These are phyloP conservation scores for Rossbeevera mucosa DNA, from an alignment of 768 basidiomycete genomes.

Conservation along the genomic window DNA sequence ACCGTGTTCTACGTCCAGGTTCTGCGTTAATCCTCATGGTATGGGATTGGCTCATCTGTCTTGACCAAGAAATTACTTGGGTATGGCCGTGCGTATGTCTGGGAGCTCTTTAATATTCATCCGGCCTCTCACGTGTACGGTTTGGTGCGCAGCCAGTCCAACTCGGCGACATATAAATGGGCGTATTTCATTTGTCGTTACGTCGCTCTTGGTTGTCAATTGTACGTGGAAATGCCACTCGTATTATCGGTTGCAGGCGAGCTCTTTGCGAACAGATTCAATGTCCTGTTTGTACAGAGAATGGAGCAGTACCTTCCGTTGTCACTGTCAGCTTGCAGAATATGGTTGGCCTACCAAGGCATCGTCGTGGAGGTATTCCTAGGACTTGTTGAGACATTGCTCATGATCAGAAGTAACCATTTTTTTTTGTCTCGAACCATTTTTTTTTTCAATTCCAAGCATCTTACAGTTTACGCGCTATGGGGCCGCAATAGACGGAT, in stretches of 20 bases:
- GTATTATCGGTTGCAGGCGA: not conserved
- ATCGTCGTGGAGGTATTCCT: slow-evolving; percentile 1
- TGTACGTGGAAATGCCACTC: not conserved
- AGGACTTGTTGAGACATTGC: slow-evolving; percentile 8
- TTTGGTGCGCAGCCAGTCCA: not conserved
- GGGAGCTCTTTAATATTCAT: not conserved
- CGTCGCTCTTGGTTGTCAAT: slow-evolving; percentile 2
- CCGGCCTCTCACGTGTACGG: not conserved
- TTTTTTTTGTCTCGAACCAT: not conserved
- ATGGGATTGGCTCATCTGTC: slow-evolving; percentile 11
- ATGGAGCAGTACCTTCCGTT: slow-evolving; percentile 3
- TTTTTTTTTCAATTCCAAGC: not conserved
- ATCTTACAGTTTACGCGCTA: slow-evolving; percentile 3
- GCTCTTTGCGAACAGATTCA: not conserved
- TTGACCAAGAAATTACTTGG: slow-evolving; percentile 7
- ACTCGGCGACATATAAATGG: slow-evolving; percentile 3
- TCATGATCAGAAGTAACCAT: slow-evolving; percentile 9
- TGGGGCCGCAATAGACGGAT: slow-evolving; percentile 4
- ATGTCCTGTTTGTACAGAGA: slow-evolving; percentile 3
- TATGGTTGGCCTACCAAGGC: slow-evolving; percentile 11
- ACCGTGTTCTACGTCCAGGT: not conserved
- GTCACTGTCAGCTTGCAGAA: not conserved
- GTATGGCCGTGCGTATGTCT: slow-evolving; percentile 7
- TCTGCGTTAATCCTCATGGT: slow-evolving; percentile 1
- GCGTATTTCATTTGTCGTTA: slow-evolving; percentile 10